phyloP scores from a whole-genome alignment of 1,284 basidiomycete genomes.

The Ustilago nuda region DNA sequence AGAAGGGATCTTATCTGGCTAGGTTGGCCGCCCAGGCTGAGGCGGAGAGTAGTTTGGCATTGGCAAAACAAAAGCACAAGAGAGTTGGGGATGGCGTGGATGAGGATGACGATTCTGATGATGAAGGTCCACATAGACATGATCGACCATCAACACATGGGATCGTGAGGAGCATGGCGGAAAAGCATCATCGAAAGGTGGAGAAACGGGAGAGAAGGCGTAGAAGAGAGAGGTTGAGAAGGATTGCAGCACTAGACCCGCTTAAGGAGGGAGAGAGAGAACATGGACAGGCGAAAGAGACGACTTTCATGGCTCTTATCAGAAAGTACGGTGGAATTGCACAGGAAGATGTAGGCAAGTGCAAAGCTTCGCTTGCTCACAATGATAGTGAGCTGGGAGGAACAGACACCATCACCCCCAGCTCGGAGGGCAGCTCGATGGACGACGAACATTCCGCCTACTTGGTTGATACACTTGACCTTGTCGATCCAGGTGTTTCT shows the following conservation, averaged over 20 bases:
- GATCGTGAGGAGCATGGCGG: constrained; percentile 28
- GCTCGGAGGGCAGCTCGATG: constrained; percentile 8
- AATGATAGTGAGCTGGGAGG: neutral
- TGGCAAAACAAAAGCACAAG: neutral
- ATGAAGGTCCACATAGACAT: constrained; percentile 2
- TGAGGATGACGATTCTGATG: constrained; percentile 23
- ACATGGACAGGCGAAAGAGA: constrained; percentile 37
- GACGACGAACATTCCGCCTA: constrained; percentile 43
- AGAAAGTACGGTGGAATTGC: constrained; percentile 38
- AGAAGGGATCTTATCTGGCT: constrained; percentile 34
- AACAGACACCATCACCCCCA: neutral
- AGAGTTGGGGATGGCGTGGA: neutral
- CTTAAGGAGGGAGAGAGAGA: constrained; percentile 31
- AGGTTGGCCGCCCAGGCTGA: constrained; percentile 33
- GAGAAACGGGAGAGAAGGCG: constrained; percentile 30
- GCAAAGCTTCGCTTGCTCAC: neutral
- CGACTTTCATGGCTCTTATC: constrained; percentile 45
- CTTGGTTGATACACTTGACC: constrained; percentile 73
- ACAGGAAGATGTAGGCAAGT: constrained; percentile 11
- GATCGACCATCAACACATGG: constrained; percentile 15
- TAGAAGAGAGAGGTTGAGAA: constrained; percentile 26
- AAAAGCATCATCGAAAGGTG: constrained; percentile 32
- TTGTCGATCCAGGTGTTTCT: constrained; percentile 79
- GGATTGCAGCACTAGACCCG: constrained; percentile 46
- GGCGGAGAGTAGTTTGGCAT: constrained; percentile 2